A percentile compares a stretch with the other conserved stretches of the same genome.
Conservation (phyloP, 805 yeast genomes). For the Tetrapisispora iriomotensis region DNA sequence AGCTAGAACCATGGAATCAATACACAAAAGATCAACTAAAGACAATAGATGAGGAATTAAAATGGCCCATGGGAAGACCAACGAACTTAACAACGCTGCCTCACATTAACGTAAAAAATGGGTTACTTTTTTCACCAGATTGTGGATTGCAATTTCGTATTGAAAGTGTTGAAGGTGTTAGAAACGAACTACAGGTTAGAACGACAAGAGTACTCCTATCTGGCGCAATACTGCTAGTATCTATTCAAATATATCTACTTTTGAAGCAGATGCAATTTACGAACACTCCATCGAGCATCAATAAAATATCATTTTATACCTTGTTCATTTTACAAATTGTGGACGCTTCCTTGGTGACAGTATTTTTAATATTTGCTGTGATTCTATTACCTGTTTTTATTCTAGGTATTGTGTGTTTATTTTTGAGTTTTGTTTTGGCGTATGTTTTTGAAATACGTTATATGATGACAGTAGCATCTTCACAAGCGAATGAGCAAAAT, state of each 20-base stretch:
- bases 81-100: conserved; percentile 45
- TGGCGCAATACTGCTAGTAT: conserved; percentile 36
- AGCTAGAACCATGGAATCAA: conserved; percentile 51
- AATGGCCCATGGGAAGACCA: conserved; percentile 72
- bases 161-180: conserved; percentile 40
- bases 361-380: conserved; percentile 50
- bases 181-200: conserved; percentile 36
- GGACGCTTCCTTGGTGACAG: conserved; percentile 61
- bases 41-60: conserved; percentile 62
- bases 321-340: conserved; percentile 52
- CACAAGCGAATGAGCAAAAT: conserved; percentile 64
- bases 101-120: conserved; percentile 40
- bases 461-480: conserved; percentile 52
- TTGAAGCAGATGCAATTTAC: conserved; percentile 62
- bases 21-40: conserved; percentile 40
- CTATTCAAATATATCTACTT: conserved; percentile 46
- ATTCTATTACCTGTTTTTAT: conserved; percentile 49
- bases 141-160: conserved; percentile 55
- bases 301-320: conserved; percentile 62
- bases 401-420: conserved; percentile 59
- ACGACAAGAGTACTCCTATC: conserved; percentile 35
- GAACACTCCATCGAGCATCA: conserved; percentile 70
- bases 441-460: conserved; percentile 69
- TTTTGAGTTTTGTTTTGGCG: conserved; percentile 58
- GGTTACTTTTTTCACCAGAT: conserved; percentile 76